phyloP scores from a whole-genome alignment of 73 alveolate genomes.

The Breviolum minutum region DNA sequence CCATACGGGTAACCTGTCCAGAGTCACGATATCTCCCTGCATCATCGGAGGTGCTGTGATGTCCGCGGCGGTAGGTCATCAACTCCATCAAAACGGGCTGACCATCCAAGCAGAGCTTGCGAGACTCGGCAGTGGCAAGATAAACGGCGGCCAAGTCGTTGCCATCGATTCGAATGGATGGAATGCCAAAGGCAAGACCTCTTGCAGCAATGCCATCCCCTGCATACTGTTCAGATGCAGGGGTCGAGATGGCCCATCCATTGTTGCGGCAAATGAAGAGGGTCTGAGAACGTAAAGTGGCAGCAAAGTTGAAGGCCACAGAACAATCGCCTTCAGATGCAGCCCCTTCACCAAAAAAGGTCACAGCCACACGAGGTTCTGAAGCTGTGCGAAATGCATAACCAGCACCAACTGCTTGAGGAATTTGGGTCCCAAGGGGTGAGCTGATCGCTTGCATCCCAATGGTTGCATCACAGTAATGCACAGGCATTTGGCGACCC shows the following conservation, averaged over 20 bases:
- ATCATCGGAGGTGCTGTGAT: slow-evolving; percentile 97
- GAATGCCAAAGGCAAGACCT: slow-evolving; percentile 92
- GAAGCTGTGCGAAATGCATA: slow-evolving; percentile 96
- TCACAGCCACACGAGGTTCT: slow-evolving; percentile 96
- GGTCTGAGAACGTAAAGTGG: slow-evolving; percentile 96
- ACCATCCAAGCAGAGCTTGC: slow-evolving; percentile 65
- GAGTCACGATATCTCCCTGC: slow-evolving; percentile 82
- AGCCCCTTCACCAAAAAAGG: slow-evolving; percentile 98
- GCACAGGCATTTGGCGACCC: slow-evolving; percentile 98
- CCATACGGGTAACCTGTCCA: slow-evolving; percentile 68
- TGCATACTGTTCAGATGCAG: slow-evolving; percentile 97
- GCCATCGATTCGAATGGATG: slow-evolving; percentile 97
- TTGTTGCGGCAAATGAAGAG: slow-evolving; percentile 98
- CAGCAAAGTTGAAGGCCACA: slow-evolving; percentile 97
- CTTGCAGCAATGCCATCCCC: slow-evolving; percentile 97
- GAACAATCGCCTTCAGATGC: slow-evolving; percentile 97
- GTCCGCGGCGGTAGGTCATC: slow-evolving; percentile 97
- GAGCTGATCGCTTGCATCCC: slow-evolving; percentile 97
- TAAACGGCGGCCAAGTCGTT: slow-evolving; percentile 97
- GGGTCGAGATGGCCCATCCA: slow-evolving; percentile 98
- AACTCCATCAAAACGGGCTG: slow-evolving; percentile 77
- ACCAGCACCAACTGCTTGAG: slow-evolving; percentile 97
- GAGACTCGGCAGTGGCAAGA: slow-evolving; percentile 95
- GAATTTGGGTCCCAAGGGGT: slow-evolving; percentile 97
- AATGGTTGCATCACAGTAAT: slow-evolving; percentile 95